These are phyloP conservation scores for Lecanicillium sp. DNA, from an alignment of 2,329 filamentous ascomycete species.

Conservation along the genomic window DNA sequence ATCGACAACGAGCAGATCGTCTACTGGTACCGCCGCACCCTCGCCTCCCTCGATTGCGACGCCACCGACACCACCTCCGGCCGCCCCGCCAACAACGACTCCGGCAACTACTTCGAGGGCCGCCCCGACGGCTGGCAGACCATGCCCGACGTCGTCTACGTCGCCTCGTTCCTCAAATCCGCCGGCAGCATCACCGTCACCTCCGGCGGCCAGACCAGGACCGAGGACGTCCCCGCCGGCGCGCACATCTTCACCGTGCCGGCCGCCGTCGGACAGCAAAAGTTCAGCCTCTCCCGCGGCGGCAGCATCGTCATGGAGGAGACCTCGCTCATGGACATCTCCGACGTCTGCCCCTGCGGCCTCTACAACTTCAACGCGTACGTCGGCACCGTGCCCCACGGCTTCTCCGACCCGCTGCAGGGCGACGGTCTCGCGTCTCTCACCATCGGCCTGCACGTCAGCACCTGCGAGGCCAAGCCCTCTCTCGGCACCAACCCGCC, in stretches of 20 bases:
- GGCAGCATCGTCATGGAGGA: conserved; percentile 9
- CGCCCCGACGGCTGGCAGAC: conserved; percentile 44
- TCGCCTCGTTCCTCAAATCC: conserved; percentile 43
- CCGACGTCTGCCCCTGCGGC: conserved; percentile 15
- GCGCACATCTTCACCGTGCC: conserved; percentile 21
- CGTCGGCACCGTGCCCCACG: conserved; percentile 14
- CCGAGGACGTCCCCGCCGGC: conserved; percentile 25
- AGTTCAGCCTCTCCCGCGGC: conserved; percentile 8
- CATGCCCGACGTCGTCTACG: conserved; percentile 44
- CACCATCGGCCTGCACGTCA: conserved; percentile 25
- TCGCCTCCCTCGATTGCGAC: conserved; percentile 41
- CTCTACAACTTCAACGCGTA: conserved; percentile 16
- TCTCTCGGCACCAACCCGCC: conserved; percentile 25
- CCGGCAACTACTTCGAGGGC: conserved; percentile 47
- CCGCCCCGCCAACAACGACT: conserved; percentile 34
- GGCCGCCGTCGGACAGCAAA: conserved; percentile 13
- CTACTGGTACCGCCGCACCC: conserved; percentile 51
- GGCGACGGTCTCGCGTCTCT: conserved; percentile 23
- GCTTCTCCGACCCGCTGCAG: conserved; percentile 21
- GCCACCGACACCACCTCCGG: conserved; percentile 45
- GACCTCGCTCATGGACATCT: conserved; percentile 14
- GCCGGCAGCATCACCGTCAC: conserved; percentile 38
- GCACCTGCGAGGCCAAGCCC: conserved; percentile 25
- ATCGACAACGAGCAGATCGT: conserved; percentile 43
- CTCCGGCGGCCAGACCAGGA: conserved; percentile 38